Conservation (phyloP, 2,329 filamentous ascomycete genomes). For the Diaporthe caulivora region DNA sequence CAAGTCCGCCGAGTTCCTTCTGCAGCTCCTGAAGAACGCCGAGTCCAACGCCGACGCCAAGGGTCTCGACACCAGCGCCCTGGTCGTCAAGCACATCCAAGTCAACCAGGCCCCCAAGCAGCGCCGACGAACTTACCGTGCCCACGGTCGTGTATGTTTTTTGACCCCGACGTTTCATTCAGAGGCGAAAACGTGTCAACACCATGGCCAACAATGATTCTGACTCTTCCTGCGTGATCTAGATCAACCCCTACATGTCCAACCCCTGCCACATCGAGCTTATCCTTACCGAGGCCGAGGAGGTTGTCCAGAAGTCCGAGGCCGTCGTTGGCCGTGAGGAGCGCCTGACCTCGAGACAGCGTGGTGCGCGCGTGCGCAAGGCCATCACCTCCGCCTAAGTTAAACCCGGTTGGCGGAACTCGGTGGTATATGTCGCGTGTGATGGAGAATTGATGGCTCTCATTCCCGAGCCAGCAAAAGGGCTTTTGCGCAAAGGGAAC, state of each 20-base stretch:
- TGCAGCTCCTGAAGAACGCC: slow-evolving; percentile 97
- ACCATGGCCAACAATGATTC: slow-evolving; percentile 4
- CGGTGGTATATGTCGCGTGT: slow-evolving; percentile 36
- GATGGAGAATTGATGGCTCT: slow-evolving; percentile 48
- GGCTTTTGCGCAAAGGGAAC: slow-evolving; percentile 39
- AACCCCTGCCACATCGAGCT: slow-evolving; percentile 99
- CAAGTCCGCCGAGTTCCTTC: slow-evolving; percentile 98
- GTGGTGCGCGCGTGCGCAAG: slow-evolving; percentile 76
- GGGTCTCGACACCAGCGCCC: slow-evolving; percentile 96
- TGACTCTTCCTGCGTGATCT: slow-evolving; percentile 45
- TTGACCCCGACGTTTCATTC: slow-evolving; percentile 24
- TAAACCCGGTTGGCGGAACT: slow-evolving; percentile 22
- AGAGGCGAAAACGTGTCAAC: not conserved
- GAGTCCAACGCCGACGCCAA: slow-evolving; percentile 98
- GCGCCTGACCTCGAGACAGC: slow-evolving; percentile 92
- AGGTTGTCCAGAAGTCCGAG: slow-evolving; percentile 92
- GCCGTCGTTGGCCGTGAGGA: slow-evolving; percentile 72
- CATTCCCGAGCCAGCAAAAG: slow-evolving; percentile 36
- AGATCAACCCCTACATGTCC: slow-evolving; percentile 99
- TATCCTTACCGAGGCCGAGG: slow-evolving; percentile 97
- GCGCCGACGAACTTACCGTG: slow-evolving; percentile 99
- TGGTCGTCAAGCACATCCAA: slow-evolving; percentile 99
- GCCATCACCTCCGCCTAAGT: slow-evolving; percentile 75
- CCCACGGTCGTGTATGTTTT: slow-evolving; percentile 96
- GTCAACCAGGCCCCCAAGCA: slow-evolving; percentile 99